Conservation (phyloP, 2,329 filamentous ascomycete species). For the Sphaerulina populicola region DNA sequence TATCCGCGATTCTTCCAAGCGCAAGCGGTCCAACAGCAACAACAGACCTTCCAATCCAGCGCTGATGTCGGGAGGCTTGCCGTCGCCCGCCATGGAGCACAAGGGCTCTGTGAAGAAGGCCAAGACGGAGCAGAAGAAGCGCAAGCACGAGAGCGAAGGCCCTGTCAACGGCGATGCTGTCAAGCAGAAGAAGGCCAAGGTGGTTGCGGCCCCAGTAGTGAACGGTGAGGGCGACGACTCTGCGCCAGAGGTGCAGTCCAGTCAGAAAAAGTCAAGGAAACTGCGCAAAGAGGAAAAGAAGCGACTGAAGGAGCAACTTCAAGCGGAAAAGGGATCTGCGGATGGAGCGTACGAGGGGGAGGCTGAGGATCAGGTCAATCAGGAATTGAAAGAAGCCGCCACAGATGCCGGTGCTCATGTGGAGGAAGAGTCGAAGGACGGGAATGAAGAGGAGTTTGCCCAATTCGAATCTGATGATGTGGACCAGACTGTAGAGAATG, state of each 20-base stretch:
- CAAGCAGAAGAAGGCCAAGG: conserved; percentile 12
- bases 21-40: conserved; percentile 20
- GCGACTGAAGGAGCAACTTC: conserved; percentile 10
- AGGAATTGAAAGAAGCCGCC: conserved; percentile 25
- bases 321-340: conserved; percentile 2
- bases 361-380: conserved; percentile 26
- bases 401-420: conserved; percentile 14
- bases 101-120: conserved; percentile 22
- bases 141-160: conserved; percentile 21
- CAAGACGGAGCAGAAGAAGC: conserved; percentile 32
- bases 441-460: conserved; percentile 31
- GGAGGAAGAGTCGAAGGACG: conserved; percentile 25
- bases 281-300: conserved; percentile 16
- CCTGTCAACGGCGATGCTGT: conserved; percentile 8
- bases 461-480: conserved; percentile 32
- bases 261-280: conserved; percentile 24
- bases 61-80: conserved; percentile 31
- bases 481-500: conserved; percentile 31
- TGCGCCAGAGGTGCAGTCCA: conserved; percentile 17
- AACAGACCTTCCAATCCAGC: conserved; percentile 23
- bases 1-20: conserved; percentile 22
- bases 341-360: conserved; percentile 15
- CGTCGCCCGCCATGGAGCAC: conserved; percentile 25
- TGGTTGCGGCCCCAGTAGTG: background rate
- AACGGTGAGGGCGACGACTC: conserved; percentile 13